A percentile compares a stretch with the other conserved stretches of the same genome.
Conservation (phyloP, 495 filamentous ascomycete genomes). For the Aspergillus sparsus region DNA sequence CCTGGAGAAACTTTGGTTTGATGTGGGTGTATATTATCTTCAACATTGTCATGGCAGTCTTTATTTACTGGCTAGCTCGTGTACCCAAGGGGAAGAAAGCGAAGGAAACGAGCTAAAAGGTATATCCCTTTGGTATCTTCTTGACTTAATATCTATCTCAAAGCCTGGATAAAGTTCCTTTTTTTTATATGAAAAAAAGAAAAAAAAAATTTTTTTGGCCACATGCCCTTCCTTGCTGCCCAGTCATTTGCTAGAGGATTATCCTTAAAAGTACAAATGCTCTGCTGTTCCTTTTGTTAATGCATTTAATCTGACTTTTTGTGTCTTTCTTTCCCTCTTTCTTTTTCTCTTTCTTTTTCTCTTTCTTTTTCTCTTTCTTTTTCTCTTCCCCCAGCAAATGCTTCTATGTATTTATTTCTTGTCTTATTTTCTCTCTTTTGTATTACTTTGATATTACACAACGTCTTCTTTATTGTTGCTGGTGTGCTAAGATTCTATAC, state of each 20-base stretch:
- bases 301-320: neutral
- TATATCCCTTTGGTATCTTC: neutral
- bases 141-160: neutral
- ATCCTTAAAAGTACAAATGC: too few relatives aligned
- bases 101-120: slow-evolving; percentile 9
- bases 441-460: neutral
- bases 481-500: too few relatives aligned
- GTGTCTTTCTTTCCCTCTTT: neutral
- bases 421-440: neutral
- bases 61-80: slow-evolving; percentile 42
- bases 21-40: slow-evolving; percentile 54
- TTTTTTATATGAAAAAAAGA: too few relatives aligned
- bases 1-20: slow-evolving; percentile 55
- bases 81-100: slow-evolving; percentile 29
- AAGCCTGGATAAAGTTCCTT: neutral
- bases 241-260: too few relatives aligned
- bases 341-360: neutral
- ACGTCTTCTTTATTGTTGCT: neutral
- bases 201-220: too few relatives aligned
- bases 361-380: neutral
- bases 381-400: neutral
- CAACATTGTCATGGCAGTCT: slow-evolving; percentile 46
- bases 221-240: neutral
- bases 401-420: neutral
- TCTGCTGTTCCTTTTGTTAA: neutral